Conservation (phyloP, 1,139 yeast genomes). For the Taphrina sp. region DNA sequence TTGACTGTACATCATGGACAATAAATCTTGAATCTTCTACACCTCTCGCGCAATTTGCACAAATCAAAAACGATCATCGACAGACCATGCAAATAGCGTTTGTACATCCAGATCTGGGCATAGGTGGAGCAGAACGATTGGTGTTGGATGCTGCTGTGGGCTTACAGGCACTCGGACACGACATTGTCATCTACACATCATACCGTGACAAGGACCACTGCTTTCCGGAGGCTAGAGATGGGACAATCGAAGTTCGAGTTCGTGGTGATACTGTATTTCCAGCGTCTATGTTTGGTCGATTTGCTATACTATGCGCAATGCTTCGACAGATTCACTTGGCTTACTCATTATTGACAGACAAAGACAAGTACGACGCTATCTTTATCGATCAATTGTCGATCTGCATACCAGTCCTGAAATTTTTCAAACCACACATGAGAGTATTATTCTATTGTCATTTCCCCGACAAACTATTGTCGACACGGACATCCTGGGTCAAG, state of each 20-base stretch:
- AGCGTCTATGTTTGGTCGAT: slow-evolving; percentile 59
- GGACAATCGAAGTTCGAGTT: slow-evolving; percentile 60
- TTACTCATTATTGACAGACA: slow-evolving; percentile 49
- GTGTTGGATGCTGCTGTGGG: slow-evolving; percentile 95
- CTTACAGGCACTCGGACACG: slow-evolving; percentile 65
- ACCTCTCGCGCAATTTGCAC: too few relatives aligned
- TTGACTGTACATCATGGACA: too few relatives aligned
- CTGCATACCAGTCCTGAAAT: slow-evolving; percentile 70
- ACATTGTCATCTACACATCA: slow-evolving; percentile 73
- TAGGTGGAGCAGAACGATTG: slow-evolving; percentile 94
- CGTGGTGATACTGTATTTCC: slow-evolving; percentile 75
- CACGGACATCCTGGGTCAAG: slow-evolving; percentile 56
- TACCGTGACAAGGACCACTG: slow-evolving; percentile 85
- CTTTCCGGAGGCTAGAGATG: slow-evolving; percentile 75
- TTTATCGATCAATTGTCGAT: slow-evolving; percentile 86
- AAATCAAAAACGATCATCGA: too few relatives aligned
- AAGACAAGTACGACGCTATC: slow-evolving; percentile 61
- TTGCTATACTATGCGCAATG: slow-evolving; percentile 79
- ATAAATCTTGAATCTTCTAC: too few relatives aligned
- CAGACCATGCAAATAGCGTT: slow-evolving; percentile 74
- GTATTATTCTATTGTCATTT: slow-evolving; percentile 90
- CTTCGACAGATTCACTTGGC: slow-evolving; percentile 74
- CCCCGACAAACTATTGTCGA: slow-evolving; percentile 80
- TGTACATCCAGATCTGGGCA: slow-evolving; percentile 93
- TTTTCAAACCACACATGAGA: slow-evolving; percentile 47